Evolutionary conservation across 1,284 basidiomycete genomes (phyloP).

Genomic region (Gastroboletus turbinatus): DNA sequence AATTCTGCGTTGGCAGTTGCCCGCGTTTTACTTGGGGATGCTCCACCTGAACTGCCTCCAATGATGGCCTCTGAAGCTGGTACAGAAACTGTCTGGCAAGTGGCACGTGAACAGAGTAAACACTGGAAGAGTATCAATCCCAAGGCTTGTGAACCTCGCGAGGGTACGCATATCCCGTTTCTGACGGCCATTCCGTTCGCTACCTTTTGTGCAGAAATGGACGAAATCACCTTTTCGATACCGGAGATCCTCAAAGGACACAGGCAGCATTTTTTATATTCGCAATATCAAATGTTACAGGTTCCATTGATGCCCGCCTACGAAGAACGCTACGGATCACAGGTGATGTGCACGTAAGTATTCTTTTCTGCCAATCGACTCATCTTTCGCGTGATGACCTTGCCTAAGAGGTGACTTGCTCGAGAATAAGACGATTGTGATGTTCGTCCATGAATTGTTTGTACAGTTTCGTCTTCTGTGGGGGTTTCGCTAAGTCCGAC

Average conservation of each 20-base stretch:
- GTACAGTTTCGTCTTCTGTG: constrained; percentile 28
- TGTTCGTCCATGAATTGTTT: constrained; percentile 92
- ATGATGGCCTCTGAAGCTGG: constrained; percentile 75
- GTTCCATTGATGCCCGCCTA: constrained; percentile 76
- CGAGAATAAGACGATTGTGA: constrained; percentile 67
- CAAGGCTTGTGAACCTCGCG: constrained; percentile 74
- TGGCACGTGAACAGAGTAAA: constrained; percentile 82
- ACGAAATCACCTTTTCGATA: constrained; percentile 61
- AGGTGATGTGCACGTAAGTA: constrained; percentile 84
- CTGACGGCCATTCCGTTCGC: background rate
- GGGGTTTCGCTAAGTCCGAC: constrained; percentile 8
- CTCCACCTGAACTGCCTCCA: constrained; percentile 71
- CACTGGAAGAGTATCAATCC: constrained; percentile 89
- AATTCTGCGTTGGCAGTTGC: constrained; percentile 86
- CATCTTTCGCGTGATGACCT: constrained; percentile 6
- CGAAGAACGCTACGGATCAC: constrained; percentile 69
- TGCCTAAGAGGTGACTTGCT: constrained; percentile 60
- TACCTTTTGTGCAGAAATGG: constrained; percentile 44
- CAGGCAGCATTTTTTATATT: constrained; percentile 76
- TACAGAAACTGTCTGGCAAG: constrained; percentile 85
- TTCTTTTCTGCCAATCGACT: background rate
- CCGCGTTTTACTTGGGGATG: constrained; percentile 81
- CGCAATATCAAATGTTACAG: constrained; percentile 72
- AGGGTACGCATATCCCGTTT: constrained; percentile 47
- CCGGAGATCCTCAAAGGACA: constrained; percentile 86